Evolutionary conservation across 495 filamentous ascomycete genomes (phyloP), one percentile per base, ranked within the genome.

Genomic region (Neurospora sp.): DNA sequence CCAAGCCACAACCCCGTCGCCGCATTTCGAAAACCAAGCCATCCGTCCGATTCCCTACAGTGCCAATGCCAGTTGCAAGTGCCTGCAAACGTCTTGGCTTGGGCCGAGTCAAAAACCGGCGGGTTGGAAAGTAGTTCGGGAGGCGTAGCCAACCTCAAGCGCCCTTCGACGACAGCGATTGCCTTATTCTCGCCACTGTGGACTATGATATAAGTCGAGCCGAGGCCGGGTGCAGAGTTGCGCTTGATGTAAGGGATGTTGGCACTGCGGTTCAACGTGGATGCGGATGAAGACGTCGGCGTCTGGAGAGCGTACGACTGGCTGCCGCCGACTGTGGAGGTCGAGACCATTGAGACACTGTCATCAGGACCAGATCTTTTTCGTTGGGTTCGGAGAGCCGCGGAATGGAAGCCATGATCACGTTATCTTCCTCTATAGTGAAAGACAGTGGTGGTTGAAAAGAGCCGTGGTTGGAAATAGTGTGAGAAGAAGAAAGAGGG

Each of bases 71-170:
- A 66, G 54, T 66, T 66, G 28, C 28, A 66, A 36, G 0, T 0
- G 0, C 15, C 54, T 13, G 3, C 54, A 2, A 19, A 34, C 0
- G 15, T 15, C 31, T 34, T 66, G 0, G 54, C 54, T 1, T 66
- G 54, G 0, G 0, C 6, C 6, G 3, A 0, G 28, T 66, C 7
- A 36, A 66, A 0, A 66, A 66, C 54, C 15, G 54, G 54, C 13
- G 54, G 54, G 15, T 34, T 34, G 28, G 54, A 6, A 19, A 66
- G 54, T 66, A 66, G 54, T 34, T 62, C 54, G 0, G 1, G 15
- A 3, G 15, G 28, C 19, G 28, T 62, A 6, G 2, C 3, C 6
- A 9, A 2, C 3, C 6, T 0, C 15, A 62, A 2, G 0, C 0
- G 2, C 5, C 24, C 24, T 5, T 1, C 13, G 2, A 62, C 2